Evolutionary conservation across 1,284 basidiomycete species (phyloP).

Genomic region (Macrocybe sp.): DNA sequence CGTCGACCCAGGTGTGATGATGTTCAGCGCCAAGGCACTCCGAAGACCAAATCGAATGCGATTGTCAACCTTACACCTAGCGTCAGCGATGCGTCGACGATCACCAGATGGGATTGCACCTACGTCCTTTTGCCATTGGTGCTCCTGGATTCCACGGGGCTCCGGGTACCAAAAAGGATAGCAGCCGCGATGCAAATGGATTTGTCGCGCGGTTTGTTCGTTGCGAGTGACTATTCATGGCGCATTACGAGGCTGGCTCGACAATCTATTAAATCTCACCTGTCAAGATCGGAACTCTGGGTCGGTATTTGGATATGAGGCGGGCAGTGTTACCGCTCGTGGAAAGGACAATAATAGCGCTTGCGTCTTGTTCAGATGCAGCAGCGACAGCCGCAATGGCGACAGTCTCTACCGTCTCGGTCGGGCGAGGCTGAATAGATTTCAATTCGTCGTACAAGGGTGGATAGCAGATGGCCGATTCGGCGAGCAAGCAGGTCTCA

Average conservation of each 20-base stretch:
- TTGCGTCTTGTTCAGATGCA: constrained; percentile 90
- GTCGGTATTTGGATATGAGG: constrained; percentile 95
- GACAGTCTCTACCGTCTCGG: constrained; percentile 90
- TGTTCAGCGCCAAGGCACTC: constrained; percentile 81
- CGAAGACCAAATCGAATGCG: constrained; percentile 88
- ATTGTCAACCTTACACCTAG: constrained; percentile 67
- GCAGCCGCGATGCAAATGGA: constrained; percentile 95
- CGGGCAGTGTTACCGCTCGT: constrained; percentile 97
- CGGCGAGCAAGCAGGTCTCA: constrained; percentile 93
- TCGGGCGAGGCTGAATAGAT: constrained; percentile 76
- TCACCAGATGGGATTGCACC: constrained; percentile 27
- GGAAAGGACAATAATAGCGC: constrained; percentile 94
- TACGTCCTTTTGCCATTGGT: constrained; percentile 98
- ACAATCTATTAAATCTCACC: constrained; percentile 40
- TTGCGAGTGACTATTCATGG: constrained; percentile 81
- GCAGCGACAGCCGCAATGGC: constrained; percentile 93
- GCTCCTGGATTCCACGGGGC: constrained; percentile 79
- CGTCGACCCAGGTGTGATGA: constrained; percentile 88
- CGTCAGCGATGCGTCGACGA: constrained; percentile 5
- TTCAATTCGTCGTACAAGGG: constrained; percentile 89
- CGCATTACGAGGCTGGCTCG: not conserved
- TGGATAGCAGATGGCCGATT: constrained; percentile 90
- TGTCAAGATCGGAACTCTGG: constrained; percentile 90
- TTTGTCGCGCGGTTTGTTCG: constrained; percentile 92
- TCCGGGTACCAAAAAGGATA: constrained; percentile 98